Evolutionary conservation across 495 filamentous ascomycete genomes (phyloP).

Genomic region (Lasiosphaeria hispida): DNA sequence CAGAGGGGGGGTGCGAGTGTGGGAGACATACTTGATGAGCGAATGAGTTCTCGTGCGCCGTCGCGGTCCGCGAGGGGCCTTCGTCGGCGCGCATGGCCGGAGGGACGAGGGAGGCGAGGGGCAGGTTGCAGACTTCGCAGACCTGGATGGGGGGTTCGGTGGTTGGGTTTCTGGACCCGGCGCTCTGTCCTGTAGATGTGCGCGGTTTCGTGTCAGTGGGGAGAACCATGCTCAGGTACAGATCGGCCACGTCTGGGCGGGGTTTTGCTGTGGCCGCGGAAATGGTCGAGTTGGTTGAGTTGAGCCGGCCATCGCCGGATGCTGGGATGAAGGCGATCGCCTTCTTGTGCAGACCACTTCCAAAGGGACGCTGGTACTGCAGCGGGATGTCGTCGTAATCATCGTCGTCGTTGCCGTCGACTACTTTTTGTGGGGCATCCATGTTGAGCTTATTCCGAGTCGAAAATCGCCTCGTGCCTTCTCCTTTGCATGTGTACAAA

Average conservation of each 20-base stretch:
- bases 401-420: conserved; percentile 22
- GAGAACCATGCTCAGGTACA: conserved; percentile 72
- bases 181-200: conserved; percentile 12
- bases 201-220: conserved; percentile 29
- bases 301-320: conserved; percentile 45
- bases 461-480: too few species aligned
- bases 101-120: not conserved
- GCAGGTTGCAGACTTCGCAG: conserved; percentile 11
- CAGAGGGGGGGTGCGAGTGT: conserved; percentile 82
- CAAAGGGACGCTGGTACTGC: conserved; percentile 73
- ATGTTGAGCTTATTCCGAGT: too few species aligned
- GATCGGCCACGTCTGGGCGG: conserved; percentile 52
- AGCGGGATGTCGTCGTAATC: conserved; percentile 62
- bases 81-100: not conserved
- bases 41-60: conserved; percentile 66
- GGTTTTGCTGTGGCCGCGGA: conserved; percentile 23
- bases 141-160: not conserved
- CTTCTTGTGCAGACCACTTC: conserved; percentile 72
- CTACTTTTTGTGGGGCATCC: too few species aligned
- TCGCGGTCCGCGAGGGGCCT: not conserved
- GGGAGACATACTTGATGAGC: conserved; percentile 78
- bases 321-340: conserved; percentile 79
- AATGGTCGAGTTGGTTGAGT: conserved; percentile 33
- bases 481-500: too few species aligned
- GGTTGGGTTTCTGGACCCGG: conserved; percentile 3